Evolutionary conservation across 1,284 basidiomycete species (phyloP), one percentile per base, ranked within the genome.

Genomic region (Bjerkandera adusta): DNA sequence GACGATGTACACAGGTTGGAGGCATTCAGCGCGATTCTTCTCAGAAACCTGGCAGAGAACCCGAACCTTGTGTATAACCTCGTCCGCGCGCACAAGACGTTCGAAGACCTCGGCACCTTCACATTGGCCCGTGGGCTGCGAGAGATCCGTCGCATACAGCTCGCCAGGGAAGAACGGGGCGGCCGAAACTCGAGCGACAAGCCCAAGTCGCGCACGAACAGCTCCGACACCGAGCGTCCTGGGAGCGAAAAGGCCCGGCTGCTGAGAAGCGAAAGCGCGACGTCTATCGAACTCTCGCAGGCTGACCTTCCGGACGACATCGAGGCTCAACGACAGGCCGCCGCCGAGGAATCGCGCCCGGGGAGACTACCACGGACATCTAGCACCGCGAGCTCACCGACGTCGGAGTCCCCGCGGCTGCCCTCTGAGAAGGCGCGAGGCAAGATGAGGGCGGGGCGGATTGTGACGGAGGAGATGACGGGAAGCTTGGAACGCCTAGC

Each of bases 51-150:
- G 8, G 62, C 75, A 35, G 83, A 89, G 29, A 98, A 97, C 65
- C 85, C 94, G 0, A 89, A 96, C 57, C 66, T 98, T 24, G 74
- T 94, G 32, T 96, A 97, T 62, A 86, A 88, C 1, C 79, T 98
- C 43, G 71, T 98, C 3, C 79, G 87, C 10, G 78, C 87, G 0
- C 88, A 93, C 61, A 84, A 86, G 56, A 72, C 79, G 10, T 91
- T 99, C 62, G 89, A 97, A 62, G 83, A 87, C 45, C 75, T 98
- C 8, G 90, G 91, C 2, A 91, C 86, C 0, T 96, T 98, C 61
- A 94, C 92, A 0, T 73, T 98, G 5, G 72, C 85, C 1, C 74
- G 78, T 21, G 95, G 88, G 2, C 76, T 98, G 34, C 79, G 89
- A 7, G 92, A 97, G 56, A 87, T 97, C 22, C 80, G 82, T 47